Evolutionary conservation across 805 yeast genomes (phyloP), one percentile per base, ranked within the genome.

Genomic region (Saccharomyces cerevisiae): DNA sequence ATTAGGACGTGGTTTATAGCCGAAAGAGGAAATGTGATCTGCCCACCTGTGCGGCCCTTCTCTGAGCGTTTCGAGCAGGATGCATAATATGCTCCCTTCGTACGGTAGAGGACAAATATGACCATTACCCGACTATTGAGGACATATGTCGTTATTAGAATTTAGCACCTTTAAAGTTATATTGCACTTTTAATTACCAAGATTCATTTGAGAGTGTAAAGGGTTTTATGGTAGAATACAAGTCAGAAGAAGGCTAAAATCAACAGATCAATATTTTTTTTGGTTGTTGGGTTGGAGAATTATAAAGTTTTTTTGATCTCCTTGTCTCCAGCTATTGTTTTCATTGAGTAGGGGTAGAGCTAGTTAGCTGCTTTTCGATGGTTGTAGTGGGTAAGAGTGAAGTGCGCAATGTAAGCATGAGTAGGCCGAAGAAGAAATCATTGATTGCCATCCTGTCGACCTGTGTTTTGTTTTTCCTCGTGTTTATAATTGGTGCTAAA

Each of bases 291-390:
- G 24, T 22, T 36, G 24, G 6, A 36, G 24, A n/a, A 17, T 17
- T 8, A 17, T 17, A 36, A 17, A 36, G 24, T 17, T 17, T 36
- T 36, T 21, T 17, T 17, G 17, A 36, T 17, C 43, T 17, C 43
- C 22, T 36, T 36, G 43, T 36, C 24, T 17, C 43, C 43, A 36
- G 17, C 9, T 36, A 14, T n/a, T 36, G 43, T 21, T 36, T 17
- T 36, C 13, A 2, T 22, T 36, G 22, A 36, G 43, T 36, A 21
- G 22, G 22, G 17, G 48, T 49, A 47, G 51, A 51, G 48, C 41
- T 22, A 51, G 50, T 47, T 47, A 47, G 47, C 47, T 47, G 24
- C 29, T 51, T 51, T 51, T 30, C 41, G 31, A 47, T 30, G 46
- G 53, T 51, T 10, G 43, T 36, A 36, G 43, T 36, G 43, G 43